Evolutionary conservation across 257 asterid genomes (phyloP), one percentile per base, ranked within the genome.

Genomic region (Fraxinus excelsior): DNA sequence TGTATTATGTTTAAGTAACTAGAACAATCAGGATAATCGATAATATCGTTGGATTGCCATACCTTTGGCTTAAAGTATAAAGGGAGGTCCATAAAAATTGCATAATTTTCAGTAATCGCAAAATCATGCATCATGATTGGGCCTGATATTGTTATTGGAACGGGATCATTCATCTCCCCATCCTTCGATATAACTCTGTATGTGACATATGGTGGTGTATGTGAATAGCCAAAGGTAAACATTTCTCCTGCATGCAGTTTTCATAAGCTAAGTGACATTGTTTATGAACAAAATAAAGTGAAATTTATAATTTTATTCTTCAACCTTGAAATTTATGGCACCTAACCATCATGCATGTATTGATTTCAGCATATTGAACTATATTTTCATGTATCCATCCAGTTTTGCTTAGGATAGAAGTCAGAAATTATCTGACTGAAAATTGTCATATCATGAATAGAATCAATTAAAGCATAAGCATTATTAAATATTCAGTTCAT

Each of bases 121-220:
- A 95, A 95, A 85, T 95, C 99, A 79, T 95, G 99, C 97, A 95
- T 91, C 99, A 95, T 91, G 83, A 93, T 78, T 76, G 99, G 86
- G 9, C 82, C 93, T 74, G 97, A 71, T 72, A 95, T 79, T 78
- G 99, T 93, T 75, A 95, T 93, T 56, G 97, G 96, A 83, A 95
- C 99, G 8, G 98, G 97, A 79, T 93, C 99, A 74, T 93, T 84
- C 99, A 95, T 95, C 44, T 71, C 76, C 19, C 99, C 99, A 67
- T 89, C 98, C 86, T 87, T 91, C 62, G 99, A 93, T 88, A 95
- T 85, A 72, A 95, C 96, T 86, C 99, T 86, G 84, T 93, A 95
- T 70, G 98, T 93, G 86, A 93, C 38, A 83, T 88, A 91, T 46
- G 99, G 99, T 44, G 94, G 89, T 32, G 79, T 51, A 0, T 87